Conservation (phyloP, 768 basidiomycete species). For the Russula emetica region DNA sequence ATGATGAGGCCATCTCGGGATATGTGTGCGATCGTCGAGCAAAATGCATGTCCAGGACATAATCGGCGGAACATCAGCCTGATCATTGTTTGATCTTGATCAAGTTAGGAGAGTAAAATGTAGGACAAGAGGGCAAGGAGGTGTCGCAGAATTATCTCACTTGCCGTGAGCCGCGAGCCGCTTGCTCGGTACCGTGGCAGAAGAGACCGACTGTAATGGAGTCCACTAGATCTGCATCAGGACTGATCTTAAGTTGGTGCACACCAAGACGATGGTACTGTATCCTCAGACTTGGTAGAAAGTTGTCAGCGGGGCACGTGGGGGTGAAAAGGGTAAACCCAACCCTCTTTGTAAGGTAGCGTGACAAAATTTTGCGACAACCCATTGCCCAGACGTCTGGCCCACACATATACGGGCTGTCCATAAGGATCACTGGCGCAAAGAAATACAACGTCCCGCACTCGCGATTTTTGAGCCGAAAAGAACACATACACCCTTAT, state of each 20-base stretch:
- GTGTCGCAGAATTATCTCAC: too few relatives aligned
- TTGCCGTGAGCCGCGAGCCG: neutral
- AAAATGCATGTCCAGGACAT: neutral
- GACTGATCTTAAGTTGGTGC: neutral
- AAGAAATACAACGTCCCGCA: slow-evolving; percentile 1
- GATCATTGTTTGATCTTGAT: too few relatives aligned
- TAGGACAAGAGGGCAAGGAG: neutral
- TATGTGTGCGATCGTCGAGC: neutral
- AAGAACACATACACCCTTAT: neutral
- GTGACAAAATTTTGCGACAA: neutral
- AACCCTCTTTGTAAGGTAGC: neutral
- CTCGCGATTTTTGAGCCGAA: neutral
- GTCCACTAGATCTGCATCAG: neutral
- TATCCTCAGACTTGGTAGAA: neutral
- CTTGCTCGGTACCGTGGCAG: neutral
- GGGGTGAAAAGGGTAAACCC: neutral
- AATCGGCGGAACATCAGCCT: neutral
- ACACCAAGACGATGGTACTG: too few relatives aligned
- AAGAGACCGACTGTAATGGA: neutral
- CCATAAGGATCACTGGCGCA: neutral
- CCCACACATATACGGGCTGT: neutral
- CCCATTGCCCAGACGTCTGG: slow-evolving; percentile 6
- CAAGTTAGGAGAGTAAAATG: too few relatives aligned
- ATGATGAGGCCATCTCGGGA: neutral
- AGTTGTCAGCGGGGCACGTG: neutral